phyloP scores from a whole-genome alignment of 2,329 filamentous ascomycete genomes.

The Tolypocladium cylindrosporum region DNA sequence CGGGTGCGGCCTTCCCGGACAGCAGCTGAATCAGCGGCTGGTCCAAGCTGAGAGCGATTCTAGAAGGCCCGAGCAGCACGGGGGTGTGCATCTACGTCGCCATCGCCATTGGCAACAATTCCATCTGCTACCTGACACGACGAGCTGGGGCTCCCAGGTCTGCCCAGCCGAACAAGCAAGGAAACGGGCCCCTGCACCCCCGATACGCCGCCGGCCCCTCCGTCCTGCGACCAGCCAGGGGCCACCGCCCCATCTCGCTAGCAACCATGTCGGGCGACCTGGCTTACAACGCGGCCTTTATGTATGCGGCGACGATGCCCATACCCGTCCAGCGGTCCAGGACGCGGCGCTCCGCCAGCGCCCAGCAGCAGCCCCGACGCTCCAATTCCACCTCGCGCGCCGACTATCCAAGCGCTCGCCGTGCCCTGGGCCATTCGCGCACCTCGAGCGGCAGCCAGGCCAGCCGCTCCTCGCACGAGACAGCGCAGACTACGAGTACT shows the following conservation, averaged over 20 bases:
- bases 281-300: constrained; percentile 3
- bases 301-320: constrained; percentile 13
- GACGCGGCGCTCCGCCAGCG: constrained; percentile 3
- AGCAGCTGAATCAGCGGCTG: not conserved
- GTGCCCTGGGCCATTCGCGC: constrained; percentile 13
- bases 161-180: not conserved
- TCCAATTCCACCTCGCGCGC: constrained; percentile 4
- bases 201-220: not conserved
- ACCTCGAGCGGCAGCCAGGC: constrained; percentile 20
- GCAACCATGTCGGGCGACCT: constrained; percentile 2
- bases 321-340: constrained; percentile 7
- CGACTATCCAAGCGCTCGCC: not conserved
- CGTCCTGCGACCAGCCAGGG: constrained; percentile 1
- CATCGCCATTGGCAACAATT: not conserved
- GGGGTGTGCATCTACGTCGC: not conserved
- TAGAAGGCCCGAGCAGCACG: not conserved
- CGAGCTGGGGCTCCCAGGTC: not conserved
- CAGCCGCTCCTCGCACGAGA: constrained; percentile 12
- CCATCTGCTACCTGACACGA: not conserved
- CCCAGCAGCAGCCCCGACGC: constrained; percentile 3
- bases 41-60: not conserved
- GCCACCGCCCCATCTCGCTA: not conserved
- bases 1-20: too few relatives aligned
- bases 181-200: not conserved
- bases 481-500: not conserved